A percentile compares a stretch with the other conserved stretches of the same genome.
Conservation (phyloP, 2,329 filamentous ascomycete species). For the Claviceps paspali region DNA sequence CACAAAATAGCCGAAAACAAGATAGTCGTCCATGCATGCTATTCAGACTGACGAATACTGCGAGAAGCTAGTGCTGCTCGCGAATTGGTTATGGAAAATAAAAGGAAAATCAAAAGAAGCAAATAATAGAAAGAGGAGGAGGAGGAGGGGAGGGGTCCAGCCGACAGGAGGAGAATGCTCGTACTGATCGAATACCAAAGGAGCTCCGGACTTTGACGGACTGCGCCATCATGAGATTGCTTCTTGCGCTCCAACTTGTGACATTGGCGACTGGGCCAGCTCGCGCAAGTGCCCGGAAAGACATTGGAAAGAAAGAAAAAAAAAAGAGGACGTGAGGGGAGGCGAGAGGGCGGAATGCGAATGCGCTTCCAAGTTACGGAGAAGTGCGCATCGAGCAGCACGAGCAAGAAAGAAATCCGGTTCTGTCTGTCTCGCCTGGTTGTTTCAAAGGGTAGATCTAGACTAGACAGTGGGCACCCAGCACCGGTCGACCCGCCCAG, state of each 20-base stretch:
- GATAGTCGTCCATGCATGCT: no score
- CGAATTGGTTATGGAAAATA: no score
- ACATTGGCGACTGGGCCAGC: constrained; percentile 35
- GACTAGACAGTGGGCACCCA: no score
- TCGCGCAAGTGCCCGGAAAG: constrained; percentile 37
- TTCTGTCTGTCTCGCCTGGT: no score
- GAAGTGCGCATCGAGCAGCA: no score
- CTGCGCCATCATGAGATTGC: constrained; percentile 54
- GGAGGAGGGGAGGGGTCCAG: background rate
- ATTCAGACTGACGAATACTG: no score
- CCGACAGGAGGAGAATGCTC: background rate
- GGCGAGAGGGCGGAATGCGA: background rate
- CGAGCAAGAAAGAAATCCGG: no score
- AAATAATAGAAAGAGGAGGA: background rate
- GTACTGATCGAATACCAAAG: constrained; percentile 24
- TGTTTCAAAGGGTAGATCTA: no score
- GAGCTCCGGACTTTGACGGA: constrained; percentile 56
- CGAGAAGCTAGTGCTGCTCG: no score
- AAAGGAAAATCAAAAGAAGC: background rate
- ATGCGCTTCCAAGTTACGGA: constrained; percentile 16
- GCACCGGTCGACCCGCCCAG: background rate
- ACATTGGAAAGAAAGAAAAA: constrained; percentile 29
- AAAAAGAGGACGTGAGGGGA: constrained; percentile 1
- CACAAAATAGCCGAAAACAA: background rate
- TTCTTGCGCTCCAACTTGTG: constrained; percentile 26